phyloP scores from a whole-genome alignment of 2,329 filamentous ascomycete species.

The Trichothecium sympodiale region DNA sequence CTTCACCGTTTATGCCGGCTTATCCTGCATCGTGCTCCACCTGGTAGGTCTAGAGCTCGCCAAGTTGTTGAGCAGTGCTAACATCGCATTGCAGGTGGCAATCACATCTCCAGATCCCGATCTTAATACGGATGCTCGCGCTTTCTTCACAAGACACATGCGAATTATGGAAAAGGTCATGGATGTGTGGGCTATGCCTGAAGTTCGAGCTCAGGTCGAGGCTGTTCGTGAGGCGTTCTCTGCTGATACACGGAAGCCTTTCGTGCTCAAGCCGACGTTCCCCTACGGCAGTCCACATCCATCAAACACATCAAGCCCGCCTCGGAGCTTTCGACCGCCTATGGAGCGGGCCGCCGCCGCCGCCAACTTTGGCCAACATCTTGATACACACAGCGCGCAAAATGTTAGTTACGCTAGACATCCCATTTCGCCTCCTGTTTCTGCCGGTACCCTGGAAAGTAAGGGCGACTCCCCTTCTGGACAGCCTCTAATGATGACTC shows the following conservation, averaged over 20 bases:
- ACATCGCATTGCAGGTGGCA: slow-evolving; percentile 53
- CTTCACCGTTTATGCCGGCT: slow-evolving; percentile 84
- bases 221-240: slow-evolving; percentile 86
- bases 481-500: slow-evolving; percentile 63
- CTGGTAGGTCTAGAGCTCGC: slow-evolving; percentile 52
- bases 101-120: slow-evolving; percentile 89
- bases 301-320: slow-evolving; percentile 52
- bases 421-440: slow-evolving; percentile 73
- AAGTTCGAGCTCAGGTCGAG: slow-evolving; percentile 83
- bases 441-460: slow-evolving; percentile 58
- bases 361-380: slow-evolving; percentile 19
- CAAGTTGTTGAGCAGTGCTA: slow-evolving; percentile 7
- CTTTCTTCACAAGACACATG: slow-evolving; percentile 92
- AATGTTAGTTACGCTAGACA: slow-evolving; percentile 59
- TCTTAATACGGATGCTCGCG: slow-evolving; percentile 70
- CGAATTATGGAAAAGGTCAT: slow-evolving; percentile 80
- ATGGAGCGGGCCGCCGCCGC: slow-evolving; percentile 25
- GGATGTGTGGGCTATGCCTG: slow-evolving; percentile 73
- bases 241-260: slow-evolving; percentile 71
- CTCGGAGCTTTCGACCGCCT: slow-evolving; percentile 39
- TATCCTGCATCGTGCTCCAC: slow-evolving; percentile 89
- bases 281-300: slow-evolving; percentile 71
- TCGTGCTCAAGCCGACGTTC: slow-evolving; percentile 79
- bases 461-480: slow-evolving; percentile 68
- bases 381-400: slow-evolving; percentile 40